Evolutionary conservation across 495 filamentous ascomycete genomes (phyloP).

Genomic region (Penicilliopsis zonata): DNA sequence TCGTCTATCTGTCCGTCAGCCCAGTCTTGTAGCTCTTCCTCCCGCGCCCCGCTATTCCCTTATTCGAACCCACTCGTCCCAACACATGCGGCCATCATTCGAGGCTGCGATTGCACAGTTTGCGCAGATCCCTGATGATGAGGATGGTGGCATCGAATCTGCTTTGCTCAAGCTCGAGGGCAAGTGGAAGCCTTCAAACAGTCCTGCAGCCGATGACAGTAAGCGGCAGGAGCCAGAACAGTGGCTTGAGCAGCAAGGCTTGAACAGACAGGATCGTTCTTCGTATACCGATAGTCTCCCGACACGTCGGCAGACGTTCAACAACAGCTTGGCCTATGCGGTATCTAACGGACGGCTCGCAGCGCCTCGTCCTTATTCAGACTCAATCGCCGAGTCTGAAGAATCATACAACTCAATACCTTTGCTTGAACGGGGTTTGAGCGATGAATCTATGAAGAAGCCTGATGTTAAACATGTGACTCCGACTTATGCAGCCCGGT

Average conservation of each 20-base stretch:
- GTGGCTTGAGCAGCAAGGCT: background rate
- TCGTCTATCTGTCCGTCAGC: slow-evolving; percentile 16
- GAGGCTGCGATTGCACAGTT: slow-evolving; percentile 82
- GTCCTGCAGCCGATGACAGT: background rate
- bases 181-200: slow-evolving; percentile 40
- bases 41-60: slow-evolving; percentile 44
- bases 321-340: slow-evolving; percentile 17
- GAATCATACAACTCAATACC: slow-evolving; percentile 70
- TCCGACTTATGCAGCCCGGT: slow-evolving; percentile 3
- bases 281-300: slow-evolving; percentile 7
- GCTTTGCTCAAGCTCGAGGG: slow-evolving; percentile 89
- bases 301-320: slow-evolving; percentile 14
- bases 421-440: slow-evolving; percentile 60
- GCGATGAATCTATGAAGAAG: slow-evolving; percentile 41
- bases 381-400: slow-evolving; percentile 40
- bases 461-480: slow-evolving; percentile 8
- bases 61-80: slow-evolving; percentile 62
- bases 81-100: slow-evolving; percentile 74
- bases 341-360: slow-evolving; percentile 17
- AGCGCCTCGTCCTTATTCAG: slow-evolving; percentile 24
- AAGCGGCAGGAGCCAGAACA: background rate
- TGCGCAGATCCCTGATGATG: slow-evolving; percentile 81
- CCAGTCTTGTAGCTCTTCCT: slow-evolving; percentile 17
- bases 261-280: slow-evolving; percentile 1
- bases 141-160: slow-evolving; percentile 88